These are phyloP conservation scores for Abelmoschus esculentus DNA, from an alignment of 345 rosid genomes.

Conservation along the genomic window DNA sequence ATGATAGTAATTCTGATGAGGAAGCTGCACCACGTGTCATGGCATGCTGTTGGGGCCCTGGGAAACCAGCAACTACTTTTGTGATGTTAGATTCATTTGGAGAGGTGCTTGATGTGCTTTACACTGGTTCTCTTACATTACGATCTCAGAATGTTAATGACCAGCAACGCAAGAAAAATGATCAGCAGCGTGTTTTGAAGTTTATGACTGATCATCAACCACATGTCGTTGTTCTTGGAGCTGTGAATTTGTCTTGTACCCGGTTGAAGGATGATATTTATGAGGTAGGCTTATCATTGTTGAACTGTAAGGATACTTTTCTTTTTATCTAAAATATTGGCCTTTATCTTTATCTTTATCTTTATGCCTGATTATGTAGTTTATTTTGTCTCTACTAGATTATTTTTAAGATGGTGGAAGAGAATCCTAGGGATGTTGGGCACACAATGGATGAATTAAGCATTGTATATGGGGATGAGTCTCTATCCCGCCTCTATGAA, in stretches of 20 bases:
- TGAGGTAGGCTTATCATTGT: slow-evolving; percentile 45
- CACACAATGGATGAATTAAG: slow-evolving; percentile 89
- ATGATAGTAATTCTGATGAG: slow-evolving; percentile 69
- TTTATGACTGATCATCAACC: slow-evolving; percentile 96
- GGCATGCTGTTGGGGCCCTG: slow-evolving; percentile 80
- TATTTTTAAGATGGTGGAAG: slow-evolving; percentile 95
- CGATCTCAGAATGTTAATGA: slow-evolving; percentile 82
- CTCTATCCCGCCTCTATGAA: slow-evolving; percentile 85
- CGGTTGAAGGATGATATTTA: slow-evolving; percentile 83
- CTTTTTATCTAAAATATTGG: not conserved
- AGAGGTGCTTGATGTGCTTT: slow-evolving; percentile 91
- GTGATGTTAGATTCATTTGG: slow-evolving; percentile 95
- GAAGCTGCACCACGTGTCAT: slow-evolving; percentile 95
- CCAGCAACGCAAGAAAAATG: slow-evolving; percentile 84
- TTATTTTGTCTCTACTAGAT: slow-evolving; percentile 40
- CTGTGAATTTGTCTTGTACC: slow-evolving; percentile 80
- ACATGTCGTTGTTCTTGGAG: slow-evolving; percentile 89
- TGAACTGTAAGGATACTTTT: not conserved
- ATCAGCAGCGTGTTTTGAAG: slow-evolving; percentile 81
- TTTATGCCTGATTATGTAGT: slow-evolving; percentile 12
- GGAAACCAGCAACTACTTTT: slow-evolving; percentile 89
- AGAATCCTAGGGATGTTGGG: slow-evolving; percentile 94
- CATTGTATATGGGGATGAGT: slow-evolving; percentile 87
- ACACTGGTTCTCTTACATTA: slow-evolving; percentile 65
- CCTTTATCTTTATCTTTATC: not conserved